phyloP scores from a whole-genome alignment of 2,329 filamentous ascomycete species.

The Amauroascus verrucosus region DNA sequence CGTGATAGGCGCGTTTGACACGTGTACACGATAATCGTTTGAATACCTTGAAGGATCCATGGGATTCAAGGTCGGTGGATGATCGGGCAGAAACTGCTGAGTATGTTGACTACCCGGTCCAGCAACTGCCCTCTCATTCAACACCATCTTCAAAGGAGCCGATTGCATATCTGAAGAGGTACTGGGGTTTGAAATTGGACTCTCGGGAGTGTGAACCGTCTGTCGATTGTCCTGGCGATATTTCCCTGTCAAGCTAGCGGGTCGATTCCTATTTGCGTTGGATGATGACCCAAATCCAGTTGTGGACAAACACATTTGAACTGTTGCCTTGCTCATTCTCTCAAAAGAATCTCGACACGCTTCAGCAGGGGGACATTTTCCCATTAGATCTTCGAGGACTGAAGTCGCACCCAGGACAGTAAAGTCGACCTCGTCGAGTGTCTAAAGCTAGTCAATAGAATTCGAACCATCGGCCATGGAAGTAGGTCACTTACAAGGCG shows the following conservation, averaged over 20 bases:
- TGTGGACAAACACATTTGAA: slow-evolving; percentile 85
- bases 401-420: slow-evolving; percentile 89
- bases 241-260: not conserved
- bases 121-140: not conserved
- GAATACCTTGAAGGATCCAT: not conserved
- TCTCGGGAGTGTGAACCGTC: not conserved
- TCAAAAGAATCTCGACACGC: slow-evolving; percentile 92
- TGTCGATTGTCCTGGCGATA: not conserved
- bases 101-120: not conserved
- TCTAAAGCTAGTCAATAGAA: slow-evolving; percentile 33
- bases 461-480: not conserved
- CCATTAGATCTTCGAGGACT: slow-evolving; percentile 79
- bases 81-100: not conserved
- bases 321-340: slow-evolving; percentile 86
- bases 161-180: not conserved
- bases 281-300: slow-evolving; percentile 59
- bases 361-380: slow-evolving; percentile 90
- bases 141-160: not conserved
- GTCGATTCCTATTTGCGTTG: not conserved
- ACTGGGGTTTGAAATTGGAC: not conserved
- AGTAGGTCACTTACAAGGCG: slow-evolving; percentile 56
- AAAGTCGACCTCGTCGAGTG: slow-evolving; percentile 94
- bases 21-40: not conserved
- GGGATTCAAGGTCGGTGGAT: not conserved
- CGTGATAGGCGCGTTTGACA: not conserved